phyloP scores from a whole-genome alignment of 306 rosid species.

The Astragalus glycyphyllos region DNA sequence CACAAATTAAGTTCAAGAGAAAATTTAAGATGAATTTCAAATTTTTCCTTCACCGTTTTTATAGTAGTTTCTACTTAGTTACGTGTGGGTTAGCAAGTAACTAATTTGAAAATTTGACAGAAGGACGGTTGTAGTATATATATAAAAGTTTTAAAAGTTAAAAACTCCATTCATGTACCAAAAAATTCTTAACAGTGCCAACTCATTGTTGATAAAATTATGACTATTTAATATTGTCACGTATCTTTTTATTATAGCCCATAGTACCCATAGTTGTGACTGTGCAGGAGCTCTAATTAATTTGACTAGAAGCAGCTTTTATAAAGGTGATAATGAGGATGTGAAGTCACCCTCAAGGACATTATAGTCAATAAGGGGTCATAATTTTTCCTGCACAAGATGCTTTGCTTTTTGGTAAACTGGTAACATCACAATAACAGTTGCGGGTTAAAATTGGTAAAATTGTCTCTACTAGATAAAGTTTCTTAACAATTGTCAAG shows the following conservation, averaged over 20 bases:
- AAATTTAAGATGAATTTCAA: too few species aligned
- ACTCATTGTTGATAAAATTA: constrained; percentile 19
- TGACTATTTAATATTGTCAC: constrained; percentile 40
- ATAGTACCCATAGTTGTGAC: constrained; percentile 55
- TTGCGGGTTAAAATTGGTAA: constrained; percentile 52
- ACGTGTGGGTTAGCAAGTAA: too few species aligned
- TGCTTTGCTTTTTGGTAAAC: constrained; percentile 79
- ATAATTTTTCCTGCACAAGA: constrained; percentile 58
- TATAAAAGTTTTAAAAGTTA: neutral
- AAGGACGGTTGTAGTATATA: neutral
- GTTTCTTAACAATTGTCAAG: constrained; percentile 50
- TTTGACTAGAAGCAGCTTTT: constrained; percentile 79
- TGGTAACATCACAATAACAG: constrained; percentile 63
- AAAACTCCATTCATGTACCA: neutral
- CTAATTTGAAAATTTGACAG: too few species aligned
- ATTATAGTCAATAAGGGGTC: constrained; percentile 59
- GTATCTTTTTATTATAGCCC: constrained; percentile 40
- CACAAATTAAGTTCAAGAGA: too few species aligned
- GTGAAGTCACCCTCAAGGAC: constrained; percentile 88
- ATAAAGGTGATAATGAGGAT: constrained; percentile 80
- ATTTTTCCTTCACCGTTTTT: too few species aligned
- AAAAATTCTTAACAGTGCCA: constrained; percentile 6
- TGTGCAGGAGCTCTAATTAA: constrained; percentile 47
- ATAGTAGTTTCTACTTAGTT: too few species aligned
- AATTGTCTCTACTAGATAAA: constrained; percentile 53